Evolutionary conservation across 257 asterid genomes (phyloP).

Genomic region (Solanum pennellii): DNA sequence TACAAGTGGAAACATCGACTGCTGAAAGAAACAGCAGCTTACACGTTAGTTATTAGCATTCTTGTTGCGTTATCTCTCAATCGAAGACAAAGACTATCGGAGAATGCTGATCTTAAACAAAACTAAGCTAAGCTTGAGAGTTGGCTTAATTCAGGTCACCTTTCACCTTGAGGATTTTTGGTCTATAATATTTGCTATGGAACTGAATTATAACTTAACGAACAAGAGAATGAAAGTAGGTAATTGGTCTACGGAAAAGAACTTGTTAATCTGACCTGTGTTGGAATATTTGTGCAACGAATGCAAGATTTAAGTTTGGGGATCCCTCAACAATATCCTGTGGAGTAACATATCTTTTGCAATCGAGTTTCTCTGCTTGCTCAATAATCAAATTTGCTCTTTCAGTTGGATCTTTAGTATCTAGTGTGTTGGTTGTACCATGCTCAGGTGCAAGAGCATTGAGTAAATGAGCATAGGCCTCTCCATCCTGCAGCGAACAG

Average conservation of each 20-base stretch:
- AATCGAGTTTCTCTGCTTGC: conserved; percentile 89
- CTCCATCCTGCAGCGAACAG: conserved; percentile 59
- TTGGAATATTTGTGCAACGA: conserved; percentile 94
- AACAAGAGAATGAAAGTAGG: not conserved
- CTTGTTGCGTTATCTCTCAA: not conserved
- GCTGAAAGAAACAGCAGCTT: not conserved
- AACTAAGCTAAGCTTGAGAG: not conserved
- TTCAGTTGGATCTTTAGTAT: conserved; percentile 68
- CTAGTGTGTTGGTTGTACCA: conserved; percentile 50
- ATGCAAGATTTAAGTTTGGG: conserved; percentile 82
- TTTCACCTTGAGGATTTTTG: not conserved
- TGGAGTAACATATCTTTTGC: conserved; percentile 76
- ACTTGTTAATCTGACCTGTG: conserved; percentile 37
- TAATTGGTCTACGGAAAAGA: not conserved
- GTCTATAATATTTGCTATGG: not conserved
- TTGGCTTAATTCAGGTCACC: not conserved
- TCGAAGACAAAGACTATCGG: not conserved
- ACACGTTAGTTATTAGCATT: not conserved
- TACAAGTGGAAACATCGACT: not conserved
- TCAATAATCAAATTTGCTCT: conserved; percentile 77
- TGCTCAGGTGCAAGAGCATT: conserved; percentile 90
- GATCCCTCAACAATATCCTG: conserved; percentile 91
- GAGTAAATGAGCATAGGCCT: conserved; percentile 88
- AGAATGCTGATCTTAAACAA: not conserved
- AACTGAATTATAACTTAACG: not conserved